phyloP scores from a whole-genome alignment of 2,329 filamentous ascomycete genomes.

The Aspergillus pseudotamarii region DNA sequence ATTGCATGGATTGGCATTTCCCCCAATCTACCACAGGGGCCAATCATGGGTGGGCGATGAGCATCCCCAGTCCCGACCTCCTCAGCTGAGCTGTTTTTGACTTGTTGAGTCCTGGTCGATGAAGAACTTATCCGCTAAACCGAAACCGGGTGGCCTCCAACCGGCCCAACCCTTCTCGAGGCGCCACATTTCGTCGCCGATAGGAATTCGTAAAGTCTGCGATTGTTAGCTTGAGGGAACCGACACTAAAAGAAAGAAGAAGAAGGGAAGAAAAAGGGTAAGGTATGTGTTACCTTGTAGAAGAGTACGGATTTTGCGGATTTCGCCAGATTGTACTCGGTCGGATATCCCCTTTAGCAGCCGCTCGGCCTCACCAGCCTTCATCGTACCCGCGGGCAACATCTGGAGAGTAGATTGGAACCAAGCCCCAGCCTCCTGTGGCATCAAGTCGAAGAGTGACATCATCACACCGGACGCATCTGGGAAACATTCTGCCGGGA shows the following conservation, averaged over 20 bases:
- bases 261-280: no score
- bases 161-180: slow-evolving; percentile 83
- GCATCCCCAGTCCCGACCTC: slow-evolving; percentile 5
- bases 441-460: slow-evolving; percentile 83
- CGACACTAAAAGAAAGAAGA: neutral
- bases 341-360: slow-evolving; percentile 80
- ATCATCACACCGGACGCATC: slow-evolving; percentile 93
- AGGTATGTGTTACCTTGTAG: slow-evolving; percentile 61
- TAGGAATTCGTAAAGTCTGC: slow-evolving; percentile 93
- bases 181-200: slow-evolving; percentile 90
- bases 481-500: slow-evolving; percentile 91
- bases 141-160: slow-evolving; percentile 86
- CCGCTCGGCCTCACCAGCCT: slow-evolving; percentile 75
- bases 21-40: neutral
- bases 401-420: slow-evolving; percentile 80
- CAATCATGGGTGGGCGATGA: slow-evolving; percentile 3
- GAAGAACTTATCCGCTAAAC: slow-evolving; percentile 60
- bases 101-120: slow-evolving; percentile 7
- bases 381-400: slow-evolving; percentile 80
- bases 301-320: slow-evolving; percentile 78
- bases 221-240: slow-evolving; percentile 12
- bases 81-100: slow-evolving; percentile 17
- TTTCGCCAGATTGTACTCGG: slow-evolving; percentile 68
- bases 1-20: neutral
- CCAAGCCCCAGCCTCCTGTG: slow-evolving; percentile 77